Percentiles rank a stretch among this genome's conserved stretches.
These are phyloP conservation scores for Trichoderma parareesei DNA, from an alignment of 495 filamentous ascomycete genomes.

Conservation along the genomic window DNA sequence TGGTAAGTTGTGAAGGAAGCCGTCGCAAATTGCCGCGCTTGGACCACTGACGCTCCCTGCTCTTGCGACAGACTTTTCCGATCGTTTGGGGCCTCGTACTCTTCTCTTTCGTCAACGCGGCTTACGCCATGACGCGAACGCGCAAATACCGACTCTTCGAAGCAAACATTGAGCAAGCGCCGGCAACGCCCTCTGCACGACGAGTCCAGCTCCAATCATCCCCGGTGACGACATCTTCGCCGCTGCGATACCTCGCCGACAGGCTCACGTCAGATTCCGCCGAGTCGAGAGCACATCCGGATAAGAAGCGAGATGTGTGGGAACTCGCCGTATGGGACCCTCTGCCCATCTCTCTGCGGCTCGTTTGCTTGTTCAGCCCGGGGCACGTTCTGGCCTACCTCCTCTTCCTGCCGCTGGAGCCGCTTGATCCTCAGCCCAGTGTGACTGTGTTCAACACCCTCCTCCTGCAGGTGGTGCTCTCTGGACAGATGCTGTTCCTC, in stretches of 20 bases:
- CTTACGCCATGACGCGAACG: slow-evolving; percentile 75
- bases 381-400: slow-evolving; percentile 84
- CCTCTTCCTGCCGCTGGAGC: slow-evolving; percentile 70
- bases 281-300: slow-evolving; percentile 73
- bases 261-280: slow-evolving; percentile 53
- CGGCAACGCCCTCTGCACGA: slow-evolving; percentile 76
- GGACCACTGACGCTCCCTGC: slow-evolving; percentile 1
- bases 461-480: slow-evolving; percentile 60
- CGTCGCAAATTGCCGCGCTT: not conserved
- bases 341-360: slow-evolving; percentile 65
- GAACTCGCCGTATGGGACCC: slow-evolving; percentile 93
- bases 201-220: slow-evolving; percentile 87
- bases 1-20: slow-evolving; percentile 52
- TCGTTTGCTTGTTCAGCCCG: slow-evolving; percentile 90
- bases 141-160: slow-evolving; percentile 91
- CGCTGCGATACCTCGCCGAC: slow-evolving; percentile 64
- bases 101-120: slow-evolving; percentile 62
- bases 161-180: slow-evolving; percentile 61
- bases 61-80: slow-evolving; percentile 49
- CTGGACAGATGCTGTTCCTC: slow-evolving; percentile 66
- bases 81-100: slow-evolving; percentile 57
- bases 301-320: slow-evolving; percentile 85
- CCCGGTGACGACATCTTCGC: slow-evolving; percentile 61
- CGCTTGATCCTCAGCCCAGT: slow-evolving; percentile 70
- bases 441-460: slow-evolving; percentile 77